These are phyloP conservation scores for Echium plantagineum DNA, from an alignment of 257 asterid genomes.

Conservation along the genomic window DNA sequence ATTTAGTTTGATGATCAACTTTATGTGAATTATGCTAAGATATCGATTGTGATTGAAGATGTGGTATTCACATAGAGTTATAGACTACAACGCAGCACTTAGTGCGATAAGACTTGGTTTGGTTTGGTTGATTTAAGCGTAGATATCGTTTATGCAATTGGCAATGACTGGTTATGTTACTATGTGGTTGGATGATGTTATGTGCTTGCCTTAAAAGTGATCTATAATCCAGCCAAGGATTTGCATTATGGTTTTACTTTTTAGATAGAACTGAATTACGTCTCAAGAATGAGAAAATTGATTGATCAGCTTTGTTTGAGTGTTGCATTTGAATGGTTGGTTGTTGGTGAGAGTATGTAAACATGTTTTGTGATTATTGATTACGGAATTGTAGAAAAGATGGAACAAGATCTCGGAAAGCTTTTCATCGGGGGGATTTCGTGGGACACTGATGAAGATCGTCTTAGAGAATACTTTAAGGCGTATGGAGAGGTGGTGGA, in stretches of 20 bases:
- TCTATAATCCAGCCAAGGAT: conserved; percentile 10
- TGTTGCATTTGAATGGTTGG: conserved; percentile 4
- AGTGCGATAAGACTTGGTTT: too few relatives aligned
- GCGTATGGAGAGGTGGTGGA: conserved; percentile 65
- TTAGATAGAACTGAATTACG: conserved; percentile 3
- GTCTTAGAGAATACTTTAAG: conserved; percentile 57
- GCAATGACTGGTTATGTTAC: conserved; percentile 9
- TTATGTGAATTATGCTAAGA: conserved; percentile 2
- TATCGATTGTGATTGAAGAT: neutral
- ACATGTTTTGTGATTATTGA: conserved; percentile 5
- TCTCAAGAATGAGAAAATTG: too few relatives aligned
- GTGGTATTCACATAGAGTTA: too few relatives aligned
- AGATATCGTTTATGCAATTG: conserved; percentile 8
- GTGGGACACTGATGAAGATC: conserved; percentile 89
- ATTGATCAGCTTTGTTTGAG: neutral
- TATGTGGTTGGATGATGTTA: conserved; percentile 5
- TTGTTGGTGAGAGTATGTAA: conserved; percentile 8
- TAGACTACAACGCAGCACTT: too few relatives aligned
- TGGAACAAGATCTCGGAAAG: conserved; percentile 80
- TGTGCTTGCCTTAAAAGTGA: conserved; percentile 11
- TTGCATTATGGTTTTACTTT: conserved; percentile 1
- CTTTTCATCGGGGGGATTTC: conserved; percentile 89
- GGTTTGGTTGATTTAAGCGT: too few relatives aligned
- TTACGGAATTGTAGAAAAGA: conserved; percentile 34
- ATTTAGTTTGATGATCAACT: conserved; percentile 17